Evolutionary conservation across 371 early-diverging fungal species (phyloP).

Genomic region (Batkoa obscura): DNA sequence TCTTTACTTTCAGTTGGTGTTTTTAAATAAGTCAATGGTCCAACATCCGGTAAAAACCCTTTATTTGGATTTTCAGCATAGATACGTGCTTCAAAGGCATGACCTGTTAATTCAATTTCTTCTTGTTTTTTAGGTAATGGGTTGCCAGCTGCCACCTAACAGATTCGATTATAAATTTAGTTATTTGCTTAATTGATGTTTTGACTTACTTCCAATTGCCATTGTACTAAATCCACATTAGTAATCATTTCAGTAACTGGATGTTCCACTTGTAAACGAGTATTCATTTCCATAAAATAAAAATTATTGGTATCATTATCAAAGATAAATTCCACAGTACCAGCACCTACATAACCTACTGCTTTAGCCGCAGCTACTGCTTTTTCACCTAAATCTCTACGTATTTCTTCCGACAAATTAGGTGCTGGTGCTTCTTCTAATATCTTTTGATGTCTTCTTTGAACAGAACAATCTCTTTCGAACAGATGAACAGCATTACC

Average conservation of each 20-base stretch:
- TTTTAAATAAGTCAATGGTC: slow-evolving; percentile 52
- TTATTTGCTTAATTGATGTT: background rate
- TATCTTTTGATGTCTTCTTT: slow-evolving; percentile 94
- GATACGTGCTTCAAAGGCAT: slow-evolving; percentile 93
- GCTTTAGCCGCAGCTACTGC: slow-evolving; percentile 86
- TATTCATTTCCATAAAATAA: slow-evolving; percentile 98
- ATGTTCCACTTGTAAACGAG: slow-evolving; percentile 91
- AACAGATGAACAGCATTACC: slow-evolving; percentile 83
- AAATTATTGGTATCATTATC: slow-evolving; percentile 70
- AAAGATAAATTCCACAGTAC: slow-evolving; percentile 95
- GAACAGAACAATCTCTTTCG: slow-evolving; percentile 95
- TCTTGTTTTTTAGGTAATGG: slow-evolving; percentile 49
- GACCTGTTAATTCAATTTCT: slow-evolving; percentile 51
- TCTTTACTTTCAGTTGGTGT: slow-evolving; percentile 38
- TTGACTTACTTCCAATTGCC: slow-evolving; percentile 53
- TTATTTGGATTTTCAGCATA: slow-evolving; percentile 92
- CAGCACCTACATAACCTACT: slow-evolving; percentile 82
- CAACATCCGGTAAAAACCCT: slow-evolving; percentile 87
- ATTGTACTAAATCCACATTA: slow-evolving; percentile 78
- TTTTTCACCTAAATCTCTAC: slow-evolving; percentile 62
- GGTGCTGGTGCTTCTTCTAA: slow-evolving; percentile 90
- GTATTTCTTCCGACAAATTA: slow-evolving; percentile 42
- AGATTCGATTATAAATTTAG: slow-evolving; percentile 1
- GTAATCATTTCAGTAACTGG: slow-evolving; percentile 95
- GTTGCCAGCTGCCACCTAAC: slow-evolving; percentile 69